Evolutionary conservation across 1,139 yeast species (phyloP).

Genomic region (Saccharomyces hybrid): DNA sequence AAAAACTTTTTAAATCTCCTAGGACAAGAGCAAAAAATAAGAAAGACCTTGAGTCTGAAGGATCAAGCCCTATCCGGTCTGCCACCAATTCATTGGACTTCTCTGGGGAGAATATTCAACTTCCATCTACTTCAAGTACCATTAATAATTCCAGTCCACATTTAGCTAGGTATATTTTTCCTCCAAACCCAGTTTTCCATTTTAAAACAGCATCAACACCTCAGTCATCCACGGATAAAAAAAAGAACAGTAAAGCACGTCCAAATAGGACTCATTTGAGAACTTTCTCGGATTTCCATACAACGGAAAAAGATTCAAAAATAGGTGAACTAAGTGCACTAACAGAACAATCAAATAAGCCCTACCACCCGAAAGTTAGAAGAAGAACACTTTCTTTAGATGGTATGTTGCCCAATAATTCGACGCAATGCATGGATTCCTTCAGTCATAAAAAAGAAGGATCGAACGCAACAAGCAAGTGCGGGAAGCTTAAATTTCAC

Average conservation of each 20-base stretch:
- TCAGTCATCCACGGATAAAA: not conserved
- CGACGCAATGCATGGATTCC: not conserved
- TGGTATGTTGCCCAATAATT: not conserved
- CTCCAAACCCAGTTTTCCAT: constrained; percentile 11
- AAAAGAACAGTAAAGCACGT: not conserved
- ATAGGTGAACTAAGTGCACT: not conserved
- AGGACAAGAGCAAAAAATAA: constrained; percentile 5
- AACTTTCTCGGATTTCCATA: constrained; percentile 9
- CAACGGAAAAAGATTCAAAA: not conserved
- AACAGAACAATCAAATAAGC: not conserved
- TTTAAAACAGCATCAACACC: constrained; percentile 1
- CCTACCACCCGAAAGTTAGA: constrained; percentile 5
- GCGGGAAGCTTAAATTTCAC: not conserved
- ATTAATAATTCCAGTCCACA: not conserved
- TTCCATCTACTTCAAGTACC: constrained; percentile 5
- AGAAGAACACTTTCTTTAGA: constrained; percentile 1
- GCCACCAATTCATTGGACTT: not conserved
- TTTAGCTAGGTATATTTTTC: constrained; percentile 8
- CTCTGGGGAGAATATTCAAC: constrained; percentile 3
- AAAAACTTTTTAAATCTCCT: constrained; percentile 29
- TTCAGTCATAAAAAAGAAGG: not conserved
- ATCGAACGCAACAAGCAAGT: not conserved
- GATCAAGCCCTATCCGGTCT: not conserved
- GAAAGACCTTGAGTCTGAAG: constrained; percentile 4
- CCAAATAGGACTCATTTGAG: constrained; percentile 8